Conservation (phyloP, 176 grass and related monocot species). For the Panicum miliaceum region DNA sequence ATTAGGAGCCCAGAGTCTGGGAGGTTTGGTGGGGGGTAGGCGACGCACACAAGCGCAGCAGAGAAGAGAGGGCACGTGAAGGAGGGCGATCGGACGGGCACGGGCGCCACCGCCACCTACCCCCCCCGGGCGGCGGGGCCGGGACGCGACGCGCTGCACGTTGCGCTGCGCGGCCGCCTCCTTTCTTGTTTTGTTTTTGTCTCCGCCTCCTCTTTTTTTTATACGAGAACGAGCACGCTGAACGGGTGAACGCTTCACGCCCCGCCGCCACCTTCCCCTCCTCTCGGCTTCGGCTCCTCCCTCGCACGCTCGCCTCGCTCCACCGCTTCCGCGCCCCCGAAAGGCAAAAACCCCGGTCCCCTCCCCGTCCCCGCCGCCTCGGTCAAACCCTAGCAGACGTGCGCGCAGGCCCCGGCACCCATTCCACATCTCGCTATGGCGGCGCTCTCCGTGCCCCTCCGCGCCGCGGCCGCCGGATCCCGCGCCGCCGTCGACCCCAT, state of each 20-base stretch:
- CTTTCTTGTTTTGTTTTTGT: not conserved
- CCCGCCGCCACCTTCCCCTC: constrained; percentile 38
- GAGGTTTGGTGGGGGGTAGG: constrained; percentile 7
- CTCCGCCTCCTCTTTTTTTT: not conserved
- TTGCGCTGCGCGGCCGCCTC: not conserved
- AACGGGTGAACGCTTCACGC: not conserved
- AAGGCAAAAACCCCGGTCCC: constrained; percentile 13
- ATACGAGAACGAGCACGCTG: not conserved
- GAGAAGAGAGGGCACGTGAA: not conserved
- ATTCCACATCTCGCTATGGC: constrained; percentile 43
- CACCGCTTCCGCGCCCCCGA: constrained; percentile 30
- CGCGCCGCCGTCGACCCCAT: constrained; percentile 47
- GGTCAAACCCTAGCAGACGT: constrained; percentile 49
- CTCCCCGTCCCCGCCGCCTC: not conserved
- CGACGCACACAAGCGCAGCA: not conserved
- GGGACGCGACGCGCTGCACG: not conserved
- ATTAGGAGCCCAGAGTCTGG: not conserved
- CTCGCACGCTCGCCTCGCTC: not conserved
- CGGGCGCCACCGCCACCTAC: not conserved
- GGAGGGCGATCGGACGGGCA: not conserved
- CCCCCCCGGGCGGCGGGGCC: not conserved
- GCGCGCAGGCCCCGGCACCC: not conserved
- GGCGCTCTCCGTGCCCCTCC: constrained; percentile 67
- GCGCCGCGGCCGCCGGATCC: constrained; percentile 64
- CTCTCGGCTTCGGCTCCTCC: not conserved